These are phyloP conservation scores for Quercus rubra DNA, from an alignment of 306 rosid species.

Conservation along the genomic window DNA sequence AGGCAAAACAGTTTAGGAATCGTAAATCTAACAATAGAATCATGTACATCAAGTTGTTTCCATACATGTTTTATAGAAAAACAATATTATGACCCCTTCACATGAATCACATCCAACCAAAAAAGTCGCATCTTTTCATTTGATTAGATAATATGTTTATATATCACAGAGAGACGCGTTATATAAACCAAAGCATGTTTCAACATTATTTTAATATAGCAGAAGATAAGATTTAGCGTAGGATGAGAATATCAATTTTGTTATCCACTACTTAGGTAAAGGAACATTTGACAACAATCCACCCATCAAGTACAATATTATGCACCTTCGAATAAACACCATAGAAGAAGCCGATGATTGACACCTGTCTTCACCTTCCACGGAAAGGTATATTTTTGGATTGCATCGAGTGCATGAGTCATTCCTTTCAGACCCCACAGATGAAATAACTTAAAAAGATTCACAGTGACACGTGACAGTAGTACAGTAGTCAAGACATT, in stretches of 20 bases:
- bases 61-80: not conserved
- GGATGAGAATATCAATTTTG: not conserved
- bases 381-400: too few species aligned
- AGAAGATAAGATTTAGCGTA: not conserved
- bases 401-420: too few species aligned
- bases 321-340: not conserved
- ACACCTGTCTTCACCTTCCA: not conserved
- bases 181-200: too few species aligned
- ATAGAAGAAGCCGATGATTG: not conserved
- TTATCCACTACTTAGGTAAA: not conserved
- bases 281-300: too few species aligned
- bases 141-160: not conserved
- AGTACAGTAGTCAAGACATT: not conserved
- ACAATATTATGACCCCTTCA: not conserved
- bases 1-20: not conserved
- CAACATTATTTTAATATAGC: not conserved
- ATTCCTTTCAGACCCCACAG: too few species aligned
- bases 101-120: not conserved
- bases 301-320: not conserved
- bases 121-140: not conserved
- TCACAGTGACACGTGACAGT: constrained; percentile 24
- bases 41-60: not conserved
- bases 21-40: not conserved
- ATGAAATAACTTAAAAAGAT: not conserved
- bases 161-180: too few species aligned